A percentile compares a stretch with the other conserved stretches of the same genome.
Conservation (phyloP, 139 green algal genomes). For the Zygnema cylindricum region DNA sequence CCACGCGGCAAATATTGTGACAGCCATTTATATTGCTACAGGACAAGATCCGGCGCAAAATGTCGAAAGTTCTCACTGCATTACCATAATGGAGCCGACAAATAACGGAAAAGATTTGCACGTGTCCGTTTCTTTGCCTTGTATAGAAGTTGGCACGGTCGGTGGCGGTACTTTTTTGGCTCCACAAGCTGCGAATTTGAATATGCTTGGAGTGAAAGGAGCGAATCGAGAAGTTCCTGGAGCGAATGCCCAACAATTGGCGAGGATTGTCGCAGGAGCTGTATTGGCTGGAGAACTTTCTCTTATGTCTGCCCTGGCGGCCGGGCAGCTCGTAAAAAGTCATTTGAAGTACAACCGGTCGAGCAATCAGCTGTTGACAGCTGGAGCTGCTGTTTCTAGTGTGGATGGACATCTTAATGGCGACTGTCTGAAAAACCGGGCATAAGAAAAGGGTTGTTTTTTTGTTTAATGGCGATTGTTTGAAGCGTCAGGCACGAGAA, state of each 20-base stretch:
- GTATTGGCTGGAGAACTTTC: constrained; percentile 60
- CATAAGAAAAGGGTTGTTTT: too few relatives aligned
- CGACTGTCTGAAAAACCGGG: too few relatives aligned
- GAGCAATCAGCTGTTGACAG: not conserved
- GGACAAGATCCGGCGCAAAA: constrained; percentile 60
- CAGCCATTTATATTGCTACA: constrained; percentile 57
- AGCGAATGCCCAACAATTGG: constrained; percentile 46
- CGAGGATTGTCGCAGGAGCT: constrained; percentile 45
- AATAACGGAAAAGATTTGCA: constrained; percentile 54
- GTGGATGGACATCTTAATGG: too few relatives aligned
- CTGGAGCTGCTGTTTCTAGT: constrained; percentile 2
- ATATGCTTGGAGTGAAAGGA: constrained; percentile 51
- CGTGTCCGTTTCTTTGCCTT: constrained; percentile 57
- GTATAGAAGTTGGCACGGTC: constrained; percentile 56
- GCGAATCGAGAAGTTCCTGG: constrained; percentile 33
- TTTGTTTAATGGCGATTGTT: too few relatives aligned
- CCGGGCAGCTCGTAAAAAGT: constrained; percentile 57
- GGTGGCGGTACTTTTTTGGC: constrained; percentile 52
- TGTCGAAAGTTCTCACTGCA: constrained; percentile 60
- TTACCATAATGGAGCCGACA: constrained; percentile 49
- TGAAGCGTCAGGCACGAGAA: too few relatives aligned
- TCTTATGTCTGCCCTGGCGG: constrained; percentile 51
- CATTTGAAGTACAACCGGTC: constrained; percentile 64
- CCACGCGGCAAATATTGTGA: constrained; percentile 60
- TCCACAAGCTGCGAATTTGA: constrained; percentile 38